Base-by-base conservation (phyloP, 2,329 filamentous ascomycete species). In the Periconia digitata region DNA sequence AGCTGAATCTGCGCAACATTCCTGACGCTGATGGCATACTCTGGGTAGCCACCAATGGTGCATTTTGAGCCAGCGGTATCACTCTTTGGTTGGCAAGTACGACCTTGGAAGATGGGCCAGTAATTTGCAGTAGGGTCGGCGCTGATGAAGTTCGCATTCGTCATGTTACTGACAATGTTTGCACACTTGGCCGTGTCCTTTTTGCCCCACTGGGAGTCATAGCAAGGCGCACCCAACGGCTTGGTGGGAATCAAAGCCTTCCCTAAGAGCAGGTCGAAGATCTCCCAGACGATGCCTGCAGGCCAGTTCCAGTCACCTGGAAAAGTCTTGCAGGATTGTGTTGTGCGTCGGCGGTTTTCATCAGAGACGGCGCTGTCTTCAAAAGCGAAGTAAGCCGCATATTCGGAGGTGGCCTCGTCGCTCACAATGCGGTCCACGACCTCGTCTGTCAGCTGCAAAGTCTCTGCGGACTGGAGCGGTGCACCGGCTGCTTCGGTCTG, bases 271-370 rank as follows among this genome's bases (percentile, higher is more conserved):
- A 20, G 35, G 43, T 63, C 59, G 37, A 63, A 53, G 2, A 8
- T 47, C 16, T 50, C 22, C 62, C 62, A 64, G 1, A 55, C 46
- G 0, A 32, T n/a, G 12, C 32, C 37, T 0, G 53, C 52, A 3
- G 62, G 62, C 60, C 62, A 65, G 17, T 34, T 21, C 8, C 32
- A 36, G 29, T 65, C 62, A 23, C 59, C 59, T 6, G 60, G 62
- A n/a, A 60, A 60, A 2, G 40, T 40, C 17, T 58, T 61, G 52
- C 60, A 63, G n/a, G 21, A 43, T 40, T 29, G 36, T 13, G 35
- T 27, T 18, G 22, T 21, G 13, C 32, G 21, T 13, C 38, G 24
- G n/a, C 17, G 29, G 21, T n/a, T 41, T 13, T 21, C 23, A 17
- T 34, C 27, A 3, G 41, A 24, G 13, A 51, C 43, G 17, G 45